These are phyloP conservation scores for Vishniacozyma victoriae DNA, from an alignment of 768 basidiomycete species.

Conservation along the genomic window DNA sequence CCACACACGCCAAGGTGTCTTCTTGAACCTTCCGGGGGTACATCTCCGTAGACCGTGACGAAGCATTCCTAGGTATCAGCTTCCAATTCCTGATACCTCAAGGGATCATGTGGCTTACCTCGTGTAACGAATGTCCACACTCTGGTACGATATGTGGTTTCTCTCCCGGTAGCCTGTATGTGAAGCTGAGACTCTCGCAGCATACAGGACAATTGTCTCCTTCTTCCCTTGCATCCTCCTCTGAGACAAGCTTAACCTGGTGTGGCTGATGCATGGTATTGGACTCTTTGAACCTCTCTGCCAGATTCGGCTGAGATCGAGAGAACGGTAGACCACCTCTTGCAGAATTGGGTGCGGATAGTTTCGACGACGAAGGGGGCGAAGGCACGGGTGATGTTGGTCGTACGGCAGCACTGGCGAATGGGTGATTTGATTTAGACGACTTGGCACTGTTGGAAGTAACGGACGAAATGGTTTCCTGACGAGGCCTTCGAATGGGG, in stretches of 20 bases:
- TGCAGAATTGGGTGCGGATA: conserved; percentile 7
- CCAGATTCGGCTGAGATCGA: conserved; percentile 24
- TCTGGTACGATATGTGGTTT: conserved; percentile 96
- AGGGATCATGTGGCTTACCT: too few species aligned
- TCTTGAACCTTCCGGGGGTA: conserved; percentile 58
- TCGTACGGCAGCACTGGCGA: conserved; percentile 27
- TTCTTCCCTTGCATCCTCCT: conserved; percentile 49
- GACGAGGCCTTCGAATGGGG: too few species aligned
- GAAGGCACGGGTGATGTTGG: conserved; percentile 24
- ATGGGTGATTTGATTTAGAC: conserved; percentile 25
- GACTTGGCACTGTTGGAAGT: conserved; percentile 14
- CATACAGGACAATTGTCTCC: conserved; percentile 95
- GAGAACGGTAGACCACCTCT: conserved; percentile 6
- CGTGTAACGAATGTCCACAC: conserved; percentile 96
- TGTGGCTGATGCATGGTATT: conserved; percentile 11
- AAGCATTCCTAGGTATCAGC: conserved; percentile 73
- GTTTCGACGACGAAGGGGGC: conserved; percentile 3
- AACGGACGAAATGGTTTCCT: conserved; percentile 9
- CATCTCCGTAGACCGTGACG: conserved; percentile 89
- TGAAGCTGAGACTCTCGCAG: conserved; percentile 87
- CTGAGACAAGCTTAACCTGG: conserved; percentile 30
- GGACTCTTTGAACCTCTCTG: conserved; percentile 15
- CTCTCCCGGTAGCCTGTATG: conserved; percentile 88
- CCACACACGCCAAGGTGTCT: conserved; percentile 86
- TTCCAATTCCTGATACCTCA: too few species aligned